Evolutionary conservation across 495 filamentous ascomycete genomes (phyloP).

Genomic region (Gamarada debralockiae): DNA sequence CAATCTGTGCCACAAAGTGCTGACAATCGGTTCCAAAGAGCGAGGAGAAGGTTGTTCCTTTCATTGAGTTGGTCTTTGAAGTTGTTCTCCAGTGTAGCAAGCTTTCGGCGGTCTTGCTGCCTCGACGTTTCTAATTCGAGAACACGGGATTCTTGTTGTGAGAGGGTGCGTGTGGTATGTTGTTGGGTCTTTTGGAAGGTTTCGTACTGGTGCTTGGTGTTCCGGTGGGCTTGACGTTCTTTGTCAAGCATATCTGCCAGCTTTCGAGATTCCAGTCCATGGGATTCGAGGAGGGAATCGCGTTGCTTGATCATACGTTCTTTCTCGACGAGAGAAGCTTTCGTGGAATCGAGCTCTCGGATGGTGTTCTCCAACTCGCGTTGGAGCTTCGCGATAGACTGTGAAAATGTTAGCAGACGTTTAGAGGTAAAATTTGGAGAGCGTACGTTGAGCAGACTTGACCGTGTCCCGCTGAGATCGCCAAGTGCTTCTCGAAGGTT

Average conservation of each 20-base stretch:
- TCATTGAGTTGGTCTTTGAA: slow-evolving; percentile 85
- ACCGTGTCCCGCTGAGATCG: slow-evolving; percentile 82
- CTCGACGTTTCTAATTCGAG: slow-evolving; percentile 76
- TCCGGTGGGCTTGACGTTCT: slow-evolving; percentile 77
- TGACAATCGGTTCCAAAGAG: slow-evolving; percentile 83
- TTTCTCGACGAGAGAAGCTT: slow-evolving; percentile 75
- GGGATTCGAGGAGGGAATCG: slow-evolving; percentile 85
- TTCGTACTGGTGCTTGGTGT: slow-evolving; percentile 83
- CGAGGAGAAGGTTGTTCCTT: slow-evolving; percentile 80
- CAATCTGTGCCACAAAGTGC: slow-evolving; percentile 87
- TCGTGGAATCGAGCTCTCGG: slow-evolving; percentile 73
- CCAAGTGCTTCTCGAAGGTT: slow-evolving; percentile 77
- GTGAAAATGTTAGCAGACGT: slow-evolving; percentile 18
- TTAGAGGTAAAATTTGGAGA: not conserved
- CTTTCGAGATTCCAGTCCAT: slow-evolving; percentile 80
- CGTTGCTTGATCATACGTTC: slow-evolving; percentile 85
- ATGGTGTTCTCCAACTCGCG: slow-evolving; percentile 79
- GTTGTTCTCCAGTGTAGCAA: slow-evolving; percentile 67
- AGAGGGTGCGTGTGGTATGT: slow-evolving; percentile 74
- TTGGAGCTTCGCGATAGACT: slow-evolving; percentile 84
- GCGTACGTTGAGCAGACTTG: slow-evolving; percentile 70
- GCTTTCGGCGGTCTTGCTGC: slow-evolving; percentile 67
- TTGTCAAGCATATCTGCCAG: slow-evolving; percentile 87
- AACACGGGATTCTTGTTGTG: slow-evolving; percentile 77
- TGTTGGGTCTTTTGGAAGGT: slow-evolving; percentile 82